Evolutionary conservation across 345 rosid species (phyloP).

Genomic region (Carallia pectinifolia): DNA sequence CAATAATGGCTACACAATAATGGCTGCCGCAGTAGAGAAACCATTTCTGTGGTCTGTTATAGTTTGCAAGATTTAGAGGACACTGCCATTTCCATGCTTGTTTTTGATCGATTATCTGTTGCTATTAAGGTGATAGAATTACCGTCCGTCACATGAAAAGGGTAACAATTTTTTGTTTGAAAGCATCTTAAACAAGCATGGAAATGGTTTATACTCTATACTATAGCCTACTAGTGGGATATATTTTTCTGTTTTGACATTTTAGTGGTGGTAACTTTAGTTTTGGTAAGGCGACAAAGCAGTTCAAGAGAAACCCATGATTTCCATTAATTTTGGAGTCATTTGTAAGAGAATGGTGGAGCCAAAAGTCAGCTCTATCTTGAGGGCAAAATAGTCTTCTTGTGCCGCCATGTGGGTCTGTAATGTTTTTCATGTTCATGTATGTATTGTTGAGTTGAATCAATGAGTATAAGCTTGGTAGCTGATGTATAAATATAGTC

Average conservation of each 20-base stretch:
- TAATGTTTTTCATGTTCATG: background rate
- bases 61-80: conserved; percentile 1
- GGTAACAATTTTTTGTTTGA: background rate
- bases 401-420: background rate
- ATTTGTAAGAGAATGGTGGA: background rate
- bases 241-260: background rate
- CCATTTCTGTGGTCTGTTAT: background rate
- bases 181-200: conserved; percentile 46
- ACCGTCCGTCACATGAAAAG: background rate
- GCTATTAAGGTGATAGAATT: background rate
- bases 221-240: too few relatives aligned
- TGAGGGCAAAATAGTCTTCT: conserved; percentile 11
- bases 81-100: conserved; percentile 50
- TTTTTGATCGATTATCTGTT: conserved; percentile 19
- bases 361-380: background rate
- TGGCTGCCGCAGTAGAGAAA: background rate
- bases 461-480: too few relatives aligned
- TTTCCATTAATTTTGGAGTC: conserved; percentile 33
- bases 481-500: too few relatives aligned
- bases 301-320: conserved; percentile 46
- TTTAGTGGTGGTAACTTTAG: background rate
- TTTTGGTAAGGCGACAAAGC: conserved; percentile 1
- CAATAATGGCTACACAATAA: too few relatives aligned
- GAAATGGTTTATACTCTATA: conserved; percentile 32
- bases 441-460: background rate